Percentiles rank a stretch among this genome's conserved stretches.
Evolutionary conservation across 257 asterid species (phyloP).

Genomic region (Cruciata laevipes): DNA sequence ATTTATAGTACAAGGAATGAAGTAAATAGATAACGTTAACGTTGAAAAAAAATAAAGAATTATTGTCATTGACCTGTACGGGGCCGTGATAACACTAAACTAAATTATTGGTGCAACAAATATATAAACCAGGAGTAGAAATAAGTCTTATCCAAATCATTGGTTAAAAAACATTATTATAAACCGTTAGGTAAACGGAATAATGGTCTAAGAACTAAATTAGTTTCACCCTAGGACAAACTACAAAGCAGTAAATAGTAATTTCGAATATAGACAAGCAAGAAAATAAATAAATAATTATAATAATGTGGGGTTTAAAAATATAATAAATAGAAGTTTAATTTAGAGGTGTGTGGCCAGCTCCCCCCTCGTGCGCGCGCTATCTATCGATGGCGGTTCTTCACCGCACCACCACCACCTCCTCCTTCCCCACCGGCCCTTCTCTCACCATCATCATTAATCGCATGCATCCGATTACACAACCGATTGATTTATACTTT

Average conservation of each 20-base stretch:
- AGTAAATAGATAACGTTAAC: too few species aligned
- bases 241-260: neutral
- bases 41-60: too few species aligned
- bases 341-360: slow-evolving; percentile 19
- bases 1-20: too few species aligned
- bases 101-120: neutral
- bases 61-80: neutral
- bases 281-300: slow-evolving; percentile 8
- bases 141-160: neutral
- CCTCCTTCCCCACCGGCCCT: slow-evolving; percentile 5
- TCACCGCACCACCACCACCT: slow-evolving; percentile 25
- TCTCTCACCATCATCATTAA: slow-evolving; percentile 38
- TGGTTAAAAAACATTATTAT: neutral
- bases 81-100: neutral
- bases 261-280: slow-evolving; percentile 7
- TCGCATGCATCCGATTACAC: slow-evolving; percentile 44
- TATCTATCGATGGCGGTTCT: slow-evolving; percentile 49
- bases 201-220: neutral
- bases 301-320: slow-evolving; percentile 4
- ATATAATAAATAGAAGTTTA: neutral
- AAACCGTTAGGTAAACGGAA: too few species aligned
- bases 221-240: neutral
- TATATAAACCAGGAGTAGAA: neutral
- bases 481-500: neutral
- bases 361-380: slow-evolving; percentile 68